Conservation (phyloP, 2,329 filamentous ascomycete species). For the Celoporthe dispersa region DNA sequence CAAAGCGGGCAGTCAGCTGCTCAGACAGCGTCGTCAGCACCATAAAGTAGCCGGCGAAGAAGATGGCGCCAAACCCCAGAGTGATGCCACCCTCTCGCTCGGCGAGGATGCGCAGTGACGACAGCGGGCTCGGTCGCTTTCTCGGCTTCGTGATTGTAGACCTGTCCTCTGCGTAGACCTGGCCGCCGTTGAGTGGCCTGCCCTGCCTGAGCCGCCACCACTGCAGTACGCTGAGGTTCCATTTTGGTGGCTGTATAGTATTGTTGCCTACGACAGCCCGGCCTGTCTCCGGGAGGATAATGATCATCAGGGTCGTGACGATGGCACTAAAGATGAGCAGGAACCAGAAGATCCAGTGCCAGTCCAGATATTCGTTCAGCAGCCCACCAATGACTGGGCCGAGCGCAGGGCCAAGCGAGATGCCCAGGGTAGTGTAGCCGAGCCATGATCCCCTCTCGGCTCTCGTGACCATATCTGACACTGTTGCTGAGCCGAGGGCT, state of each 20-base stretch:
- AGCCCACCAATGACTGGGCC: conserved; percentile 64
- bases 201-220: conserved; percentile 16
- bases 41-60: conserved; percentile 36
- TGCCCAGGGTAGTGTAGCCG: conserved; percentile 52
- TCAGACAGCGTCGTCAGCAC: conserved; percentile 35
- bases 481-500: conserved; percentile 40
- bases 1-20: conserved; percentile 30
- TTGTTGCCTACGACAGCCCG: conserved; percentile 57
- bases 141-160: conserved; percentile 14
- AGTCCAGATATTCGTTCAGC: conserved; percentile 60
- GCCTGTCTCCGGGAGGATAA: conserved; percentile 61
- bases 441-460: conserved; percentile 65
- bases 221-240: conserved; percentile 22
- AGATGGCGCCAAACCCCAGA: conserved; percentile 33
- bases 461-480: conserved; percentile 65
- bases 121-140: conserved; percentile 35
- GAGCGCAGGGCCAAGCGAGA: conserved; percentile 52
- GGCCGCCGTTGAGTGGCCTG: conserved; percentile 12
- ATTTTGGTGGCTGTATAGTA: conserved; percentile 43
- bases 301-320: conserved; percentile 46
- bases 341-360: conserved; percentile 67
- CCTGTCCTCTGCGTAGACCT: conserved; percentile 5
- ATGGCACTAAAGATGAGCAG: conserved; percentile 52
- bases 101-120: conserved; percentile 34
- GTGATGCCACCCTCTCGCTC: conserved; percentile 36